Base-by-base conservation (phyloP, 2,329 filamentous ascomycete species). In the Claviceps sorghi region DNA sequence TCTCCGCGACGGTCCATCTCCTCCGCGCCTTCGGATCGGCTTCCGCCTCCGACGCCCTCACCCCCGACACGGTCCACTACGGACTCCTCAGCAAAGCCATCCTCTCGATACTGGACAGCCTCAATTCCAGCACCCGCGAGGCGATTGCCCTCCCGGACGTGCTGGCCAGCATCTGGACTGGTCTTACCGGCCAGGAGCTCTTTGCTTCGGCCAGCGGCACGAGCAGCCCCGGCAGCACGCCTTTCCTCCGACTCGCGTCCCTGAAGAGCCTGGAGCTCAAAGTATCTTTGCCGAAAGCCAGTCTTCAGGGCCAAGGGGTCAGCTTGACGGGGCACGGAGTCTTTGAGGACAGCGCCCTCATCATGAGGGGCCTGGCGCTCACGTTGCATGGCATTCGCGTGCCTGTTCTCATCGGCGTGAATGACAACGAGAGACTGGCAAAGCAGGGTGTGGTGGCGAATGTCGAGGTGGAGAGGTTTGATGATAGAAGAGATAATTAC, bases 21-120 rank as follows among this genome's bases (percentile, higher is more conserved):
- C 64, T 67, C 15, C 61, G 68, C 8, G 65, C 74, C 0, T 88
- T 88, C 61, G 69, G 68, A 48, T 71, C 74, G 0, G 78, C 83
- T 1, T 79, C 81, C 0, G 60, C 71, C 1, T 65, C 66, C 4
- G 86, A 90, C 67, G 68, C 69, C 9, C 75, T 90, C 36, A 76
- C 79, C 46, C 65, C 67, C n/a, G 84, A 84, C 62, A 89, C 86
- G 2, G 79, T 88, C 26, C 83, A 90, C 68, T 90, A 90, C 61
- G 85, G 86, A 2, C 73, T 70, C 10, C 72, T 89, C 15, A 82
- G 80, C 68, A 88, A 88, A 67, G 72, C 73, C 0, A 72, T 89
- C 15, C 67, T 83, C 34, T 64, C 66, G 26, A 69, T 68, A 13
- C 61, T 82, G 26, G 38, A 34, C 45, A 2, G 15, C 13, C 3